A percentile compares a stretch with the other conserved stretches of the same genome.
These are phyloP conservation scores for Hansenula lynferdii DNA, from an alignment of 1,139 yeast species.

Conservation along the genomic window DNA sequence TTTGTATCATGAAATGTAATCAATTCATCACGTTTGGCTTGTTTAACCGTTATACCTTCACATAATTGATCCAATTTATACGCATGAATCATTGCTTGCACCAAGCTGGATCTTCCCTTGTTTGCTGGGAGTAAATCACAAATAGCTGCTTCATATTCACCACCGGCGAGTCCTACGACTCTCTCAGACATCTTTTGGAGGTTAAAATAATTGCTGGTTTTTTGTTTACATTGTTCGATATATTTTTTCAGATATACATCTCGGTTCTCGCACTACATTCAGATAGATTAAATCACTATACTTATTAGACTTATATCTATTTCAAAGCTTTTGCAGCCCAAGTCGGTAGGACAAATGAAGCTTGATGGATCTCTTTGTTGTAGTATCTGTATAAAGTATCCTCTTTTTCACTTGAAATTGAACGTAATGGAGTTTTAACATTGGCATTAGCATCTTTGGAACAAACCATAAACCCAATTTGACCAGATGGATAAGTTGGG, in stretches of 20 bases:
- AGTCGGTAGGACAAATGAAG: conserved; percentile 83
- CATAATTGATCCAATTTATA: conserved; percentile 31
- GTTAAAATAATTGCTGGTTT: too few relatives aligned
- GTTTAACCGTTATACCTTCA: conserved; percentile 25
- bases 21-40: conserved; percentile 27
- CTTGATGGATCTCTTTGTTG: conserved; percentile 73
- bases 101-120: conserved; percentile 43
- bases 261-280: not conserved
- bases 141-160: conserved; percentile 24
- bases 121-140: conserved; percentile 50
- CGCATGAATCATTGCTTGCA: conserved; percentile 38
- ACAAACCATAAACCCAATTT: conserved; percentile 92
- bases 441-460: conserved; percentile 63
- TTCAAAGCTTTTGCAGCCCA: conserved; percentile 58
- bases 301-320: conserved; percentile 2
- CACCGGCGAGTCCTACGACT: conserved; percentile 16
- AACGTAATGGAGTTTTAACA: conserved; percentile 65
- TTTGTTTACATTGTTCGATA: too few relatives aligned
- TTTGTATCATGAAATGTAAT: conserved; percentile 35
- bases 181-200: not conserved
- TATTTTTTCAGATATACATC: too few relatives aligned
- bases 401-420: conserved; percentile 60
- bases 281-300: not conserved
- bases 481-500: conserved; percentile 94
- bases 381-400: conserved; percentile 67